phyloP scores from a whole-genome alignment of 2,329 filamentous ascomycete species.

The Colletotrichum higginsianum region DNA sequence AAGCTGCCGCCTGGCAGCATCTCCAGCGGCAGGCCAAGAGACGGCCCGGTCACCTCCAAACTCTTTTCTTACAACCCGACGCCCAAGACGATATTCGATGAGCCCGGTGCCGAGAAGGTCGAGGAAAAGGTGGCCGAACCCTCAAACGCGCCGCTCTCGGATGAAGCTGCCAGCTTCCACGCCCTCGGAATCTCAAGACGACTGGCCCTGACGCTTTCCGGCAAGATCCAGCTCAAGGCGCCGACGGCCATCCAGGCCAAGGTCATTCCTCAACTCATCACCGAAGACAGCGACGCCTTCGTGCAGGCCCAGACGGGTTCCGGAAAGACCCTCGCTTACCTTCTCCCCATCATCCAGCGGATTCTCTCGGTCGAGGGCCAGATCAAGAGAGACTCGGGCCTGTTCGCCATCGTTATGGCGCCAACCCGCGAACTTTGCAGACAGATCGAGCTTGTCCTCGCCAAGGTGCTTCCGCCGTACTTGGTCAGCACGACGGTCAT shows the following conservation, averaged over 20 bases:
- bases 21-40: conserved; percentile 44
- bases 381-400: conserved; percentile 86
- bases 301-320: conserved; percentile 98
- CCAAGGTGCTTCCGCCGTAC: conserved; percentile 90
- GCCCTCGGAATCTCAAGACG: conserved; percentile 85
- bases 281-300: conserved; percentile 90
- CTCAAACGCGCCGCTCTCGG: conserved; percentile 90
- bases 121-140: conserved; percentile 74
- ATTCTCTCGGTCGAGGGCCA: conserved; percentile 82
- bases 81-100: conserved; percentile 74
- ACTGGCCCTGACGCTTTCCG: conserved; percentile 85
- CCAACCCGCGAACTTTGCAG: conserved; percentile 95
- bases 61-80: conserved; percentile 92
- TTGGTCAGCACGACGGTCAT: conserved; percentile 90
- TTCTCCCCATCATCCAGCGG: conserved; percentile 91
- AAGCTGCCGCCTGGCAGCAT: conserved; percentile 55
- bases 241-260: conserved; percentile 96
- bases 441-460: conserved; percentile 90
- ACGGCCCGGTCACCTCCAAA: conserved; percentile 83
- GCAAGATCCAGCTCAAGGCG: conserved; percentile 89
- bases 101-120: conserved; percentile 57
- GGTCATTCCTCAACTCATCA: conserved; percentile 84
- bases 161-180: conserved; percentile 88
- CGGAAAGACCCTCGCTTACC: conserved; percentile 96
- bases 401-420: conserved; percentile 95